phyloP scores from a whole-genome alignment of 2,329 filamentous ascomycete genomes.

The Aspergillus sp. region DNA sequence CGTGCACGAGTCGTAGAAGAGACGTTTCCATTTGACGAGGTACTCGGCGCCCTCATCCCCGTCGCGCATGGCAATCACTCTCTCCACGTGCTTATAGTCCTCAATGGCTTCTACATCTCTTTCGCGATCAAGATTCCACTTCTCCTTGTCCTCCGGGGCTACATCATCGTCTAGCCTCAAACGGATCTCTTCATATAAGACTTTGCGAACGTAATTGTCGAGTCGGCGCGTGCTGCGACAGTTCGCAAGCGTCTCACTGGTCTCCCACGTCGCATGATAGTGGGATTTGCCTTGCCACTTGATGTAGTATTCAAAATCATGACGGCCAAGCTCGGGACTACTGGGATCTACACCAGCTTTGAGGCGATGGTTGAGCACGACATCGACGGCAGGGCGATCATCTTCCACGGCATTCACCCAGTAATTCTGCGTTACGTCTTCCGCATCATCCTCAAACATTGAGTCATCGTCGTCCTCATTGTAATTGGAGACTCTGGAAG shows the following conservation, averaged over 20 bases:
- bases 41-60: conserved; percentile 83
- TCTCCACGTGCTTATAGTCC: conserved; percentile 89
- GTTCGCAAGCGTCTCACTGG: conserved; percentile 68
- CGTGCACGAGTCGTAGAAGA: conserved; percentile 90
- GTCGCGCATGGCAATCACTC: conserved; percentile 80
- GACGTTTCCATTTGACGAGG: conserved; percentile 93
- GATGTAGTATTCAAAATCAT: conserved; percentile 87
- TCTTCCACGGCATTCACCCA: conserved; percentile 69
- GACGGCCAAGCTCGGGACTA: conserved; percentile 36
- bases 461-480: conserved; percentile 65
- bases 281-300: conserved; percentile 98
- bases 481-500: conserved; percentile 70
- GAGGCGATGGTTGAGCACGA: conserved; percentile 81
- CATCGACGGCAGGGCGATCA: conserved; percentile 81
- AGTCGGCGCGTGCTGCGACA: conserved; percentile 83
- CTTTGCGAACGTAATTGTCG: conserved; percentile 90
- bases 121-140: conserved; percentile 93
- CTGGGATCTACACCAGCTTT: conserved; percentile 61
- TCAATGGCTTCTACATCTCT: conserved; percentile 82
- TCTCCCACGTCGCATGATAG: conserved; percentile 94
- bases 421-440: conserved; percentile 66
- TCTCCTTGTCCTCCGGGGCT: conserved; percentile 82
- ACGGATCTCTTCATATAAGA: conserved; percentile 75
- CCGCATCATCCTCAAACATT: conserved; percentile 57
- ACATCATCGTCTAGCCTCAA: conserved; percentile 72